Evolutionary conservation across 2,329 filamentous ascomycete genomes (phyloP), one percentile per base, ranked within the genome.

Genomic region (Neospermospora avenae): DNA sequence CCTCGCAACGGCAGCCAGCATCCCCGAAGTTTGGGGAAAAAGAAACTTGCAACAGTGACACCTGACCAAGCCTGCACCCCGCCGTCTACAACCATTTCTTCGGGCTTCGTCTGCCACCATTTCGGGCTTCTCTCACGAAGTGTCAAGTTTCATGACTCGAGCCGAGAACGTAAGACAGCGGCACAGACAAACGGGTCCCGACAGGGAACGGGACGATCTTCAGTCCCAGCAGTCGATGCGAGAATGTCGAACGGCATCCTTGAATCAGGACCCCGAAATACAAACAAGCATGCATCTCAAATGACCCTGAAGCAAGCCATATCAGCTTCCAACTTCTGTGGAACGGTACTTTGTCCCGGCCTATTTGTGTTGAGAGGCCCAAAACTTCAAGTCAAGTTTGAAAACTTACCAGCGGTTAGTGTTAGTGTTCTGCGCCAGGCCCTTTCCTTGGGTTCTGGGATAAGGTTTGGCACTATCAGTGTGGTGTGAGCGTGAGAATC

Each of bases 111-210:
- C 55, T 54, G 39, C 62, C 55, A 39, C 35, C 55, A 25, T 46
- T 41, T 61, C 55, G 59, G 60, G 60, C 49, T 58, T 55, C 58
- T 31, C 34, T 58, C 58, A 48, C 37, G 58, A 59, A 59, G 37
- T 63, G 58, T 61, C 63, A 61, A 60, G 61, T 65, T 65, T 64
- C 57, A 65, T 65, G 58, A 63, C 59, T 61, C 56, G 51, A 60
- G 55, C 58, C 37, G 31, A 55, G 57, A 22, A 46, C 31, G 45
- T 35, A 35, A 54, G 59, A 57, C 48, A 59, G 59, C 56, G 54
- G 57, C 59, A 63, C 56, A 60, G 44, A 25, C 46, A 59, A 45
- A 58, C 59, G 54, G 59, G 46, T 28, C 16, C 35, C 48, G 24
- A 48, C 53, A 49, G 54, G 54, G 53, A 39, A 31, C 55, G 56